phyloP scores from a whole-genome alignment of 345 rosid genomes.

The Brassica nigra region DNA sequence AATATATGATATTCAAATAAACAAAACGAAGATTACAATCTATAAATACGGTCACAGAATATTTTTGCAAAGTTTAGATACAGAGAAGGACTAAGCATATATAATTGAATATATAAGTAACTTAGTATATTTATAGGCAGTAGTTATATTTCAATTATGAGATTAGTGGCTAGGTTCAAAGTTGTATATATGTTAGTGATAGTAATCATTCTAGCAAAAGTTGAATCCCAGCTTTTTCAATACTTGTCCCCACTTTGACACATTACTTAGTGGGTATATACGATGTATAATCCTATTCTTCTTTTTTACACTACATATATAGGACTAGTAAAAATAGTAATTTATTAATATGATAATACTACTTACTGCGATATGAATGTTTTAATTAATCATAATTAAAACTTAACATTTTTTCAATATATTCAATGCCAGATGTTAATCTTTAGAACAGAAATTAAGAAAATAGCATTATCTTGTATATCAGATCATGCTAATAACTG shows the following conservation, averaged over 20 bases:
- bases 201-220: conserved; percentile 34
- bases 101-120: neutral
- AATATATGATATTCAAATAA: neutral
- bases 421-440: neutral
- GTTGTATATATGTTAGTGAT: conserved; percentile 22
- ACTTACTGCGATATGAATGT: neutral
- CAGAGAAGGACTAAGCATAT: neutral
- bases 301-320: neutral
- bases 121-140: conserved; percentile 2
- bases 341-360: neutral
- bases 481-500: neutral
- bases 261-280: conserved; percentile 26
- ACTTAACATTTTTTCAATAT: neutral
- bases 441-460: neutral
- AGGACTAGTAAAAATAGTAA: neutral
- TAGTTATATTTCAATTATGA: conserved; percentile 11
- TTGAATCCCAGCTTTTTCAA: conserved; percentile 32
- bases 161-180: conserved; percentile 28
- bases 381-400: neutral
- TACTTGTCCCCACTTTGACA: conserved; percentile 30
- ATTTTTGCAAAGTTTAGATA: neutral
- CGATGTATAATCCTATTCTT: conserved; percentile 3
- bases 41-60: neutral
- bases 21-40: neutral
- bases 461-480: neutral